Evolutionary conservation across 2,329 filamentous ascomycete genomes (phyloP).

Genomic region (Arthroderma sp.): DNA sequence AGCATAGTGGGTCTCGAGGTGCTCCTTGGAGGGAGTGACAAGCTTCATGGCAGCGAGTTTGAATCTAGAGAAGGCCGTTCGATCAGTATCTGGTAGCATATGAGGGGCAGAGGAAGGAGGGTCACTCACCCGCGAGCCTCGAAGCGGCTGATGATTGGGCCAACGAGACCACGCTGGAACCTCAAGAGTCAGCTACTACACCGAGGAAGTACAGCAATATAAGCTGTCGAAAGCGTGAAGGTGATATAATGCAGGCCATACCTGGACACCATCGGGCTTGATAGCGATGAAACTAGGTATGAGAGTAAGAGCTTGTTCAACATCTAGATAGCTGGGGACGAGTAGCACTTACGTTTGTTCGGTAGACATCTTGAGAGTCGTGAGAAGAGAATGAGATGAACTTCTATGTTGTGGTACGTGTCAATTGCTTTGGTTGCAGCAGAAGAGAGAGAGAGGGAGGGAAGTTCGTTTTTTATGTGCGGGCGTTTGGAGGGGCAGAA

Average conservation of each 20-base stretch:
- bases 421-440: conserved; percentile 1
- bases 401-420: background rate
- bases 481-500: background rate
- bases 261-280: conserved; percentile 99
- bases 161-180: conserved; percentile 81
- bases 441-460: conserved; percentile 36
- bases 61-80: conserved; percentile 49
- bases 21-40: conserved; percentile 72
- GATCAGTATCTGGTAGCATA: conserved; percentile 8
- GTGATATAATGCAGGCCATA: conserved; percentile 37
- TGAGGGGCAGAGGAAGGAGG: background rate
- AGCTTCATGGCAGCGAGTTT: conserved; percentile 99
- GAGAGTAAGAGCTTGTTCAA: conserved; percentile 12
- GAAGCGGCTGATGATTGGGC: conserved; percentile 95
- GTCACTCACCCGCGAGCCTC: conserved; percentile 74
- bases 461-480: conserved; percentile 13
- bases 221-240: background rate
- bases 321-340: conserved; percentile 1
- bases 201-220: background rate
- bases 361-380: conserved; percentile 51
- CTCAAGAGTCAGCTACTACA: background rate
- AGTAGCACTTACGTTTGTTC: conserved; percentile 69
- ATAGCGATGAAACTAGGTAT: conserved; percentile 91
- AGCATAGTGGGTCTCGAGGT: conserved; percentile 96
- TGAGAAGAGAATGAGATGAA: conserved; percentile 20